Conservation (phyloP, 169 alveolate genomes). For the Eimeria tenella region DNA sequence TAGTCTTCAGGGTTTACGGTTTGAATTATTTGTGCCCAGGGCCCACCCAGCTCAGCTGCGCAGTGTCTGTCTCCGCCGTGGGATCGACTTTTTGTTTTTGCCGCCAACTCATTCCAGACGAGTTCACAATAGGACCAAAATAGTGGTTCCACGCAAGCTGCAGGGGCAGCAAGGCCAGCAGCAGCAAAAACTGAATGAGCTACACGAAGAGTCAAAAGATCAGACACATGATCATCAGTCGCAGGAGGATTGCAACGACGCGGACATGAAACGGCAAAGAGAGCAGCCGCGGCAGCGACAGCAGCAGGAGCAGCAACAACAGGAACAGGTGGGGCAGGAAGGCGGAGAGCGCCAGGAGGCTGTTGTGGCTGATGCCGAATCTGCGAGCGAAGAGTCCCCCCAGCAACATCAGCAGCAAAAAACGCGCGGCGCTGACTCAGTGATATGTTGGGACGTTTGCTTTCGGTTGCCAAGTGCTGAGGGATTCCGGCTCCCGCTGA, state of each 20-base stretch:
- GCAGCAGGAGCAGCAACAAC: conserved; percentile 33
- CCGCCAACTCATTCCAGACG: conserved; percentile 13
- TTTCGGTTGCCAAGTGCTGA: background rate
- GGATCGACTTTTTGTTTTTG: background rate
- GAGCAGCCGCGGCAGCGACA: background rate
- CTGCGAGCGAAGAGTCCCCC: background rate
- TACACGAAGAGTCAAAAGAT: background rate
- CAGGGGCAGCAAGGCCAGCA: conserved; percentile 17
- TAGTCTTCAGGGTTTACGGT: background rate
- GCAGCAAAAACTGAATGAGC: background rate
- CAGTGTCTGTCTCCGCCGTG: background rate
- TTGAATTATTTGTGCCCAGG: background rate
- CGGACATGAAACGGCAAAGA: background rate
- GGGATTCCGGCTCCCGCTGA: background rate
- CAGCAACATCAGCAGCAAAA: conserved; percentile 7
- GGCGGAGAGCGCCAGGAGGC: background rate
- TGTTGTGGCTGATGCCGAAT: too few relatives aligned
- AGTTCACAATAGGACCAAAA: background rate
- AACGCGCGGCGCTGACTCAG: background rate
- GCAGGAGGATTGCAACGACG: background rate
- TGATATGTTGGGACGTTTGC: conserved; percentile 29
- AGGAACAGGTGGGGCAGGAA: background rate
- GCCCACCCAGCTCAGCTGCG: conserved; percentile 10
- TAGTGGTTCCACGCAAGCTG: too few relatives aligned
- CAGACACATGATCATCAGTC: background rate